Percentiles rank a stretch among this genome's conserved stretches.
These are phyloP conservation scores for Ustilago shanxiensis DNA, from an alignment of 1,284 basidiomycete species.

Conservation along the genomic window DNA sequence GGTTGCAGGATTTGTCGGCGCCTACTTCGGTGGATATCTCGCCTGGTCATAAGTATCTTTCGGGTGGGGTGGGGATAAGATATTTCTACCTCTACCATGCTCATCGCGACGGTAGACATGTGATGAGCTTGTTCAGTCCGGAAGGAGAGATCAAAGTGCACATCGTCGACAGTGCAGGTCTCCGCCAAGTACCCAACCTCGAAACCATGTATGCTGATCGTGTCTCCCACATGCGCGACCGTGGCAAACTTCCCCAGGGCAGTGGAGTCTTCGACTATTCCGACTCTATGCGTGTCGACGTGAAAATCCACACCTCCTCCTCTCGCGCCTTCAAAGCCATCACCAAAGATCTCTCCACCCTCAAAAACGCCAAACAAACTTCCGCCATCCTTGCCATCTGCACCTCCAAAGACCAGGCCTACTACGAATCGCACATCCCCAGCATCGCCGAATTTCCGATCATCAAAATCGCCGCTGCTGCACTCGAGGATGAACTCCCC, in stretches of 20 bases:
- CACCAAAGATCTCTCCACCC: constrained; percentile 83
- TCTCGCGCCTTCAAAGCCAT: constrained; percentile 85
- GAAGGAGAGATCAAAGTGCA: constrained; percentile 76
- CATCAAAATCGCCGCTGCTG: constrained; percentile 84
- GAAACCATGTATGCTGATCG: constrained; percentile 80
- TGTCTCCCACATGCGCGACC: constrained; percentile 70
- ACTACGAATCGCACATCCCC: constrained; percentile 83
- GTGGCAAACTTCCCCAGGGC: constrained; percentile 53
- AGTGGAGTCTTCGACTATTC: constrained; percentile 78
- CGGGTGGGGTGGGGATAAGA: constrained; percentile 80
- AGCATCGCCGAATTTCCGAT: constrained; percentile 85
- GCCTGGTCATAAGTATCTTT: constrained; percentile 77
- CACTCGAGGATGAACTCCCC: constrained; percentile 76
- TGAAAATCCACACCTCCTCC: constrained; percentile 83
- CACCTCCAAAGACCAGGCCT: constrained; percentile 84
- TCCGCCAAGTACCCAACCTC: constrained; percentile 85
- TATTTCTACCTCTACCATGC: constrained; percentile 94
- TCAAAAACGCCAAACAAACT: constrained; percentile 77
- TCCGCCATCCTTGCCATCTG: constrained; percentile 83
- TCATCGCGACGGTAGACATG: constrained; percentile 81
- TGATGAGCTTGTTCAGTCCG: constrained; percentile 89
- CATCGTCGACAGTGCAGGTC: constrained; percentile 88
- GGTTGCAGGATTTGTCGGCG: constrained; percentile 80
- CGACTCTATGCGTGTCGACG: constrained; percentile 78
- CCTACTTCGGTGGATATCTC: constrained; percentile 46